Base-by-base conservation (phyloP, 176 grass and related monocot species). In the Oryza meridionalis region DNA sequence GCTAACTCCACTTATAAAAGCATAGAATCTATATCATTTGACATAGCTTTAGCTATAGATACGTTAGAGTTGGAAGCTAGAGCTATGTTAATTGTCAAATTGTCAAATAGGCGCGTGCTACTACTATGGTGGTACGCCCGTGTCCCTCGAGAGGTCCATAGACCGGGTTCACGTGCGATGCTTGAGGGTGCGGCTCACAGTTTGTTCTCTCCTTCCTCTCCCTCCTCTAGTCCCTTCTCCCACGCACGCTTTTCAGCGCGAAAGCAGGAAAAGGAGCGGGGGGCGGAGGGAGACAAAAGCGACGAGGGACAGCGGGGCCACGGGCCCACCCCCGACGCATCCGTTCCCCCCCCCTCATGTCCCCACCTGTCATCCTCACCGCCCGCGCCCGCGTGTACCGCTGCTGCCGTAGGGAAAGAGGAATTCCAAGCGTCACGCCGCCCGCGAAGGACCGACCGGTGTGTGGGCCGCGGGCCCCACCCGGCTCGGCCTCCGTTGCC, bases 361-460 rank as follows among this genome's bases (percentile, higher is more conserved):
- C 14, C 59, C 84, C 82, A 1, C 69, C 0, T 79, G 88, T 86
- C 84, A 86, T 82, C 0, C 3, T 16, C 21, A 2, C 0, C 11
- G 4, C 19, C 13, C 9, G 1, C 24, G 9, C 42, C 72, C 49
- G 50, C 40, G 73, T 71, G 6, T 25, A 38, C 7, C 46, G 33
- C 27, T 22, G 25, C 17, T 69, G 71, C 64, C 77, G 77, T 81
- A 25, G 22, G 32, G 65, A 49, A 25, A 68, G 70, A 35, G 40
- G 44, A 81, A 84, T 68, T 86, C 80, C 87, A 81, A 84, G 80
- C 80, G 87, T 86, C 71, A 86, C 84, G 80, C 80, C 84, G 80
- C 80, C 80, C 79, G 53, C 64, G 44, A 50, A 50, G 16, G 22
- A 9, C 31, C 31, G 42, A 21, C 40, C 50, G 25, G 44, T 9